Evolutionary conservation across 2,329 filamentous ascomycete species (phyloP), one percentile per base, ranked within the genome.

Genomic region (Phaeosphaeriaceae sp.): DNA sequence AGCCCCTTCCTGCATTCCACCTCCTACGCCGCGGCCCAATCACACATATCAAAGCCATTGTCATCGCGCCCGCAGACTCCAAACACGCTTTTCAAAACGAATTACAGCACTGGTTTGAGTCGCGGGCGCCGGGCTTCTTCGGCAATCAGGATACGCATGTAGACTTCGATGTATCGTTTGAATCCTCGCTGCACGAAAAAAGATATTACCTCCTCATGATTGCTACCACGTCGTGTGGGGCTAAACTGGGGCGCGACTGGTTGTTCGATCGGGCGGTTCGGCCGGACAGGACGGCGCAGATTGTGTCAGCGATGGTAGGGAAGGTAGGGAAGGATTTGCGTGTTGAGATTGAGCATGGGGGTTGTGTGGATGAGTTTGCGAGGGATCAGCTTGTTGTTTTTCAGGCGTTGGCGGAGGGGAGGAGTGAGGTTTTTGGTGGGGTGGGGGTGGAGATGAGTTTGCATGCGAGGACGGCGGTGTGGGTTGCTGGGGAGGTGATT

Each of bases 351-450:
- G 63, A 68, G 11, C 71, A 77, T 49, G 74, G 70, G 0, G 77
- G 79, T 0, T 81, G 76, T 56, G 77, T 84, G 3, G 83, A 86
- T 57, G 75, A 78, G 60, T 74, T 77, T 52, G 76, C 84, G 77
- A 71, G 80, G 35, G 84, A 86, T 64, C 83, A 86, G 58, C 56
- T 86, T 20, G 79, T 85, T 1, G 75, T 86, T 0, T 86, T 84
- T 48, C 81, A 85, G 60, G 81, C 81, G 13, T 66, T 87, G 16
- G 81, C 81, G 4, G 57, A 69, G 7, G 79, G 79, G 1, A 59
- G 23, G 30, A 76, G 74, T 52, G 38, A 41, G 0, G 70, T 79
- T 0, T 64, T 63, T 53, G 64, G 61, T n/a, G 63, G 67, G 2
- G 53, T 18, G 50, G 58, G 50, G 18, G 47, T 69, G 30, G 61